Conservation (phyloP, 2,329 filamentous ascomycete species). For the Penicillium aurantiogriseum region DNA sequence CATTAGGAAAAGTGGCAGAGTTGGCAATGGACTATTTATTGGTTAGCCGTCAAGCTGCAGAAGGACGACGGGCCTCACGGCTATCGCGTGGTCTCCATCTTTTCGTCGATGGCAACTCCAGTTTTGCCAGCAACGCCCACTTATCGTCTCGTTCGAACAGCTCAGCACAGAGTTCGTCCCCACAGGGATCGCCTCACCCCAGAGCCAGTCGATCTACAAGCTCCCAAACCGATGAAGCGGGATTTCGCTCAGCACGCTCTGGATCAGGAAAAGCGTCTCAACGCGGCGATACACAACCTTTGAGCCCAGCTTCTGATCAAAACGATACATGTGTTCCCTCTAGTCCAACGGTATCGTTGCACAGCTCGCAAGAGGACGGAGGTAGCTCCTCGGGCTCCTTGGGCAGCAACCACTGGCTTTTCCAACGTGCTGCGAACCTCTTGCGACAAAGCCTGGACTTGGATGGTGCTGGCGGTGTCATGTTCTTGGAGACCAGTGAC, state of each 20-base stretch:
- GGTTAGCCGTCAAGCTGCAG: no score
- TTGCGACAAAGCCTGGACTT: constrained; percentile 20
- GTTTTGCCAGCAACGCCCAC: constrained; percentile 2
- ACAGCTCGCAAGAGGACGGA: background rate
- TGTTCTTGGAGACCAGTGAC: constrained; percentile 9
- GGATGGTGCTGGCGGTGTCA: constrained; percentile 13
- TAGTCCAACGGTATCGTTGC: background rate
- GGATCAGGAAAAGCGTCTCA: background rate
- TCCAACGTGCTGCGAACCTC: constrained; percentile 21
- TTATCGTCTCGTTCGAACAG: background rate
- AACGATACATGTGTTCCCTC: background rate
- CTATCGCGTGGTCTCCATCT: constrained; percentile 7
- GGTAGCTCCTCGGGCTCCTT: background rate
- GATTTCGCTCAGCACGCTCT: background rate
- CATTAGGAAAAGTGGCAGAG: no score
- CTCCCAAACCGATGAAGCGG: background rate
- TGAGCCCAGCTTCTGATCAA: background rate
- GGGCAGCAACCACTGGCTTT: constrained; percentile 16
- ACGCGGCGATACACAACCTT: background rate
- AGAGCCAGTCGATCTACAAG: background rate
- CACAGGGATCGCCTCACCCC: background rate
- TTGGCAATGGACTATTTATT: no score
- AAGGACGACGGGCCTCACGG: no score
- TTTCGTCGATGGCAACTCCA: constrained; percentile 14
- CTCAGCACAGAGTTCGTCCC: background rate